Percentiles rank a stretch among this genome's conserved stretches.
Conservation (phyloP, 371 early-diverging fungal genomes). For the Nematocida major region DNA sequence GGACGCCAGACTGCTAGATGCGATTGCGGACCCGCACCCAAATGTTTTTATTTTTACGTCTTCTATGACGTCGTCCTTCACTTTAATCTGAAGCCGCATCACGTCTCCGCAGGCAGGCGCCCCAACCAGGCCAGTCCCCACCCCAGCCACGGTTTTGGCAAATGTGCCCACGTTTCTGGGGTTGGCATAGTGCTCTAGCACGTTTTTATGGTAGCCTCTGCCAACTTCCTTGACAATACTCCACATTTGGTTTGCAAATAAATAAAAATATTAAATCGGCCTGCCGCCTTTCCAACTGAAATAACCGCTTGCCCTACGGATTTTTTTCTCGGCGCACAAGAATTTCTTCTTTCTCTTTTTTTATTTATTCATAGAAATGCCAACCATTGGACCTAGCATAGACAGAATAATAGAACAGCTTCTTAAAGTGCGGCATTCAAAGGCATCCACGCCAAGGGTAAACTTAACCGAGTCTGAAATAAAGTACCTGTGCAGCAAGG, state of each 20-base stretch:
- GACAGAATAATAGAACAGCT: conserved; percentile 65
- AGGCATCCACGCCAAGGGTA: conserved; percentile 75
- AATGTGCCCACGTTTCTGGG: conserved; percentile 93
- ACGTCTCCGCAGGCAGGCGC: conserved; percentile 99
- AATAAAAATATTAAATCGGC: not conserved
- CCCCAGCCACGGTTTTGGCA: conserved; percentile 72
- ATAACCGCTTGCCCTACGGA: not conserved
- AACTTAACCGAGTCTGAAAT: conserved; percentile 73
- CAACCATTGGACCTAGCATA: conserved; percentile 29
- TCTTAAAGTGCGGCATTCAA: conserved; percentile 74
- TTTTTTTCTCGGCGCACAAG: not conserved
- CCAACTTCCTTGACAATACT: conserved; percentile 24
- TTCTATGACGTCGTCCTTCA: conserved; percentile 76
- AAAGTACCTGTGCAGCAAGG: conserved; percentile 72
- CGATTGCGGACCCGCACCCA: conserved; percentile 97
- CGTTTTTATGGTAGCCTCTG: conserved; percentile 65
- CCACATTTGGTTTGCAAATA: not conserved
- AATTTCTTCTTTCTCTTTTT: conserved; percentile 11
- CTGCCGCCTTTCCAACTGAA: not conserved
- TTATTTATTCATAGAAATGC: conserved; percentile 22
- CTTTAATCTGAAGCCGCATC: conserved; percentile 92
- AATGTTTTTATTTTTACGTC: conserved; percentile 97
- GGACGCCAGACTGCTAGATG: conserved; percentile 80
- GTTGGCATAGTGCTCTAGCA: conserved; percentile 82
- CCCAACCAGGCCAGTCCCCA: conserved; percentile 94